Conservation (phyloP, 1,139 yeast species). For the Lodderomyces metapsilosis region DNA sequence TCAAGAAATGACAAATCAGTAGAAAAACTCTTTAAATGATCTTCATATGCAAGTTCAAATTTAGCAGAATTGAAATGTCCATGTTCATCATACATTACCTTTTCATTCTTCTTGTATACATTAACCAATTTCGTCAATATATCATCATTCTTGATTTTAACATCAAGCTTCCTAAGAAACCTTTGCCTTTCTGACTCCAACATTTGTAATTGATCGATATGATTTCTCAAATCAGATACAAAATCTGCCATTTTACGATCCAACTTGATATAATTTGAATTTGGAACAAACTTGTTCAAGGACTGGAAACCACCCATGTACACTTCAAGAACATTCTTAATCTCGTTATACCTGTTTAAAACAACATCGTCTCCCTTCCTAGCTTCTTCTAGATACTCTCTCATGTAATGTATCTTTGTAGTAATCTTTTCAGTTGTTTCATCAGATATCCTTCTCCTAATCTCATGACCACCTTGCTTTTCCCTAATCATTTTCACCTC, state of each 20-base stretch:
- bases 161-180: constrained; percentile 41
- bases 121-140: constrained; percentile 53
- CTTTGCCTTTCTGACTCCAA: constrained; percentile 34
- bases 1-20: constrained; percentile 40
- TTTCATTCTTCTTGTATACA: constrained; percentile 35
- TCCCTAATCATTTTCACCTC: constrained; percentile 55
- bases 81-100: constrained; percentile 15
- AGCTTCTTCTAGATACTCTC: constrained; percentile 57
- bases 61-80: constrained; percentile 24
- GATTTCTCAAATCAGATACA: constrained; percentile 43
- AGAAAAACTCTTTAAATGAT: constrained; percentile 42
- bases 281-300: constrained; percentile 51
- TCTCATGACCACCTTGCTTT: constrained; percentile 38
- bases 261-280: constrained; percentile 39
- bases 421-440: constrained; percentile 37
- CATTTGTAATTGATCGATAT: constrained; percentile 23
- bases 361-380: constrained; percentile 58
- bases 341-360: constrained; percentile 38
- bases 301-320: constrained; percentile 43
- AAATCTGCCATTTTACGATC: constrained; percentile 37
- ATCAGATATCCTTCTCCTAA: constrained; percentile 21
- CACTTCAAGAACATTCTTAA: constrained; percentile 43
- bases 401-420: constrained; percentile 42
- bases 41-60: constrained; percentile 32
- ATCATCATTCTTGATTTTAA: constrained; percentile 46